A percentile compares a stretch with the other conserved stretches of the same genome.
Evolutionary conservation across 306 rosid species (phyloP).

Genomic region (Gastrolobium villosum): DNA sequence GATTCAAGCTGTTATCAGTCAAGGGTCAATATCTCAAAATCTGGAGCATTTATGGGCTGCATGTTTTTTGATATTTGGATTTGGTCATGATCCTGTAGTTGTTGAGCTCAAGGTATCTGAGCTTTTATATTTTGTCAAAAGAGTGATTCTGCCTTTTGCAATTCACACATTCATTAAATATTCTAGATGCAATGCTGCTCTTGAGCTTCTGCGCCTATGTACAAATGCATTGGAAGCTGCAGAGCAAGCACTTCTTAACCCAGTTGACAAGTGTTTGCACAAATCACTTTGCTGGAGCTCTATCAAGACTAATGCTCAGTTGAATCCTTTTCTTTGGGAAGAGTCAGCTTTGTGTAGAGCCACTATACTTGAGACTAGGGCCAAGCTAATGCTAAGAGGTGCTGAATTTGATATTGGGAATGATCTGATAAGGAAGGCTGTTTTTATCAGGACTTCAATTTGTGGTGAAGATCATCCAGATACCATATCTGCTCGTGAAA

Average conservation of each 20-base stretch:
- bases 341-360: constrained; percentile 85
- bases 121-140: constrained; percentile 68
- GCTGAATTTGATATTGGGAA: constrained; percentile 85
- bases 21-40: constrained; percentile 64
- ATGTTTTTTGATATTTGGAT: constrained; percentile 81
- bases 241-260: constrained; percentile 82
- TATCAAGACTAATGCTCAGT: constrained; percentile 80
- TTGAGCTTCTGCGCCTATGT: constrained; percentile 84
- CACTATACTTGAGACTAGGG: constrained; percentile 83
- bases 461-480: constrained; percentile 90
- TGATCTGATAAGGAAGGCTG: constrained; percentile 82
- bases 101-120: constrained; percentile 82
- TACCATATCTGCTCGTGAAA: constrained; percentile 81
- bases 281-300: constrained; percentile 88
- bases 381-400: constrained; percentile 91
- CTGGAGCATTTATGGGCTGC: constrained; percentile 88
- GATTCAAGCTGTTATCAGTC: constrained; percentile 74
- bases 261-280: constrained; percentile 85
- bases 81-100: constrained; percentile 74
- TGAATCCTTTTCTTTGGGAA: constrained; percentile 92
- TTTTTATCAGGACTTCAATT: constrained; percentile 84
- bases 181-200: constrained; percentile 81
- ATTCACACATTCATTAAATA: constrained; percentile 78
- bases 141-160: constrained; percentile 79
- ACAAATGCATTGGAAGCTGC: constrained; percentile 86